phyloP scores from a whole-genome alignment of 495 filamentous ascomycete species.

The Neurospora sp. region DNA sequence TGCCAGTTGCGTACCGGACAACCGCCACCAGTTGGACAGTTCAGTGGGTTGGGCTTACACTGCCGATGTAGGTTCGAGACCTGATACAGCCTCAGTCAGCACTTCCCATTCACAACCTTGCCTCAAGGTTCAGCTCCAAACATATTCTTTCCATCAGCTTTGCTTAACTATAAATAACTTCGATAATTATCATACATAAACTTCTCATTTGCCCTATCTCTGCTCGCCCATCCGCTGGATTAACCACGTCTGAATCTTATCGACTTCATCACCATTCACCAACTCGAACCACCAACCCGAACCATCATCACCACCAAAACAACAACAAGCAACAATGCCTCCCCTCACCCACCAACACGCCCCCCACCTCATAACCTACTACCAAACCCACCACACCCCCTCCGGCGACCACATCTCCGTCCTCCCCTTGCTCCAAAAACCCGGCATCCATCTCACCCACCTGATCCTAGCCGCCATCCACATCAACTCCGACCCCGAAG shows the following conservation, averaged over 20 bases:
- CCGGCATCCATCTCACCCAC: constrained; percentile 50
- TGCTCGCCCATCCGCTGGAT: not conserved
- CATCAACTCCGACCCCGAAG: constrained; percentile 53
- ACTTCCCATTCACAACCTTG: not conserved
- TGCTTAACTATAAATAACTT: not conserved
- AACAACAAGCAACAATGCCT: constrained; percentile 4
- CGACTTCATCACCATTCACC: not conserved
- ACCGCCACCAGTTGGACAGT: not conserved
- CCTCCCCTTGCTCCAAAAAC: constrained; percentile 56
- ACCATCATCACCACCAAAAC: not conserved
- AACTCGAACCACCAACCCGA: not conserved
- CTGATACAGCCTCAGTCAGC: not conserved
- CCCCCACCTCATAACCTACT: constrained; percentile 15
- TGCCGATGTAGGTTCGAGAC: not conserved
- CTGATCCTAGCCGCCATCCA: constrained; percentile 73
- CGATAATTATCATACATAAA: not conserved
- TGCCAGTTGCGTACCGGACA: not conserved
- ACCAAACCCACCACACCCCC: constrained; percentile 40
- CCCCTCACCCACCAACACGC: constrained; percentile 10
- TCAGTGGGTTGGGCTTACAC: not conserved
- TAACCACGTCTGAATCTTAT: not conserved
- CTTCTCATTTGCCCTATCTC: not conserved
- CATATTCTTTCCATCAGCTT: not conserved
- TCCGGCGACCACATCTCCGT: constrained; percentile 54
- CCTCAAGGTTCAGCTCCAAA: not conserved